A percentile compares a stretch with the other conserved stretches of the same genome.
Evolutionary conservation across 2,329 filamentous ascomycete species (phyloP).

Genomic region (Xylaria sp.): DNA sequence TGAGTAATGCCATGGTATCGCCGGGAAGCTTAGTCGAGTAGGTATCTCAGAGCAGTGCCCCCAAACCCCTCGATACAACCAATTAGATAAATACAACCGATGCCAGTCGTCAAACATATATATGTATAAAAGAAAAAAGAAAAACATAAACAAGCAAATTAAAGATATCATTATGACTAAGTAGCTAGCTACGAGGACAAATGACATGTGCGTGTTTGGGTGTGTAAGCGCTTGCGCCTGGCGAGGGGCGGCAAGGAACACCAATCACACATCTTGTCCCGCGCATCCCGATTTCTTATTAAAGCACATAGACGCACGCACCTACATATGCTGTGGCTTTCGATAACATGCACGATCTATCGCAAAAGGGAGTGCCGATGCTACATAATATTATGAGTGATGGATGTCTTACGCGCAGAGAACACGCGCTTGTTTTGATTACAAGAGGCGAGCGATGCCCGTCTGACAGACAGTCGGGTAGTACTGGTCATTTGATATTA

Average conservation of each 20-base stretch:
- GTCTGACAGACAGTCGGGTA: not conserved
- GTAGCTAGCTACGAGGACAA: not conserved
- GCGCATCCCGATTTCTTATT: constrained; percentile 15
- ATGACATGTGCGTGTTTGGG: constrained; percentile 6
- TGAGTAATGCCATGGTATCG: not conserved
- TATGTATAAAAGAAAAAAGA: too few species aligned
- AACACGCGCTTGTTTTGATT: constrained; percentile 16
- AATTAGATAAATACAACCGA: too few species aligned
- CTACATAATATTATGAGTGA: constrained; percentile 11
- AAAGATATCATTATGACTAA: not conserved
- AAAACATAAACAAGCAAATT: constrained; percentile 3
- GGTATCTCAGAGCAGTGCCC: too few species aligned
- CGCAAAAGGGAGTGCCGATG: constrained; percentile 36
- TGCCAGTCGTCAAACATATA: too few species aligned
- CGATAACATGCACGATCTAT: constrained; percentile 26
- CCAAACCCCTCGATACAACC: too few species aligned
- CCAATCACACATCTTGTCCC: constrained; percentile 24
- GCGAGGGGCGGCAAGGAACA: constrained; percentile 32
- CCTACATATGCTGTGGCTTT: constrained; percentile 7
- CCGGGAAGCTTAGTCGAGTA: too few species aligned
- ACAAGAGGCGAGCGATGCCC: not conserved
- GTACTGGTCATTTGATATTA: too few species aligned
- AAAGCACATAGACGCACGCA: constrained; percentile 3
- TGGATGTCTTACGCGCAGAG: constrained; percentile 13
- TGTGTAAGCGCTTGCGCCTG: constrained; percentile 34